Evolutionary conservation across 768 basidiomycete genomes (phyloP), one percentile per base, ranked within the genome.

Genomic region (Termitomyces sp.): DNA sequence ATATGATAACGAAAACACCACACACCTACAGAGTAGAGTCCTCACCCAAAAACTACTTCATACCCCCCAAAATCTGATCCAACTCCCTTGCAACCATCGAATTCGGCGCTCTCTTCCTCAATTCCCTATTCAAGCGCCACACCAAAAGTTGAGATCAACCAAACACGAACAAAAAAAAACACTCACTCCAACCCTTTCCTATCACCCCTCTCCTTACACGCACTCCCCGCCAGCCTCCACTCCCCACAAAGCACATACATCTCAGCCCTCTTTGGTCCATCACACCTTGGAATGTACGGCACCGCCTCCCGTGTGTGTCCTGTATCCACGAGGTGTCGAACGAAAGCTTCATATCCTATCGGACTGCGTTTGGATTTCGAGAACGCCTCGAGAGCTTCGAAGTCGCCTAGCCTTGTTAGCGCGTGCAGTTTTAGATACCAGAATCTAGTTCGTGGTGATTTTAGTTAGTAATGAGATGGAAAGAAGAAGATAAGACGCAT

Each of bases 321-420:
- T 36, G 85, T 82, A 47, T 83, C 78, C 27, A 91, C 81, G 35
- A 97, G 78, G 60, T 91, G 85, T 35, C 77, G 83, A 23, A 94
- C 93, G 66, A 94, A 94, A 0, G 88, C 80, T 65, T 98, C 95
- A 64, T 96, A 98, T 1, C 97, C 96, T 54, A 98, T 98, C 4
- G 96, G 95, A 68, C 89, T 93, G 60, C 92, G 82, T 70, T 84
- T 94, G 33, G 88, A 89, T 61, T 86, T 89, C 1, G 94, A 84
- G 66, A 99, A 96, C 0, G 79, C 66, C 45, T 98, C 94, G 13
- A 98, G 77, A 2, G 80, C 85, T 32, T 94, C 90, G 68, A 94
- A 98, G 68, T 97, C 93, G 55, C 84, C 78, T 20, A 81, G 74
- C n/a, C 80, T 77, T 10, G 88, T 87, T 52, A 98, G 70, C 0